Evolutionary conservation across 2,329 filamentous ascomycete species (phyloP), one percentile per base, ranked within the genome.

Genomic region (Diaporthe sp.): DNA sequence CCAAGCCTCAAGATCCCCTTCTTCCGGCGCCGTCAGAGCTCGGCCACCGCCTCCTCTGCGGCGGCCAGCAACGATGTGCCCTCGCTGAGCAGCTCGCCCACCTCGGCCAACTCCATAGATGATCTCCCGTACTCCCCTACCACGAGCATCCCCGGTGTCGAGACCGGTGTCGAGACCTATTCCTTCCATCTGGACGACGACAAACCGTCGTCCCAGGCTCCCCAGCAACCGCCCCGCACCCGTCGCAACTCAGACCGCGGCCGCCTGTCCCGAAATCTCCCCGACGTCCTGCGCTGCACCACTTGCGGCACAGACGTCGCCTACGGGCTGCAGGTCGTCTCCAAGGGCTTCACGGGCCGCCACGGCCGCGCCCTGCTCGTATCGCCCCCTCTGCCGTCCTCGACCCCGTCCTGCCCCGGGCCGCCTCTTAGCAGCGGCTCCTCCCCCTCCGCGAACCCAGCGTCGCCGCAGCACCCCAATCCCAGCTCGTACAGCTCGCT

Each of bases 271-370:
- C 87, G 86, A 74, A 81, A 82, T 34, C 85, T 86, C 0, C 89
- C 90, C 7, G 87, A 90, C 79, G 91, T 89, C 1, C 83, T 93
- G 68, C 88, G 90, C 77, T 93, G 92, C 83, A 84, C 86, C 46
- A 85, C 83, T 68, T 93, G 92, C 84, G 86, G 89, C 17, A 85
- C 88, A 73, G 90, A 93, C 81, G 81, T 93, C n/a, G 91, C 90
- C 25, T 90, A 91, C 79, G 81, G 86, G 22, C 87, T 88, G 17
- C 91, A 93, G 81, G 89, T 93, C 76, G 87, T 93, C 53, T 91
- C 88, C 77, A 93, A 93, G 81, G 89, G 90, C 77, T 94, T 93
- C 83, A 92, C 89, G 0, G 92, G 92, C 25, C 90, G 91, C 28
- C 88, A 92, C 81, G 92, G 92, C 8, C 88, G 91, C 34, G 92